Conservation (phyloP, 2,329 filamentous ascomycete species). For the Atkinsonella hypoxylon region DNA sequence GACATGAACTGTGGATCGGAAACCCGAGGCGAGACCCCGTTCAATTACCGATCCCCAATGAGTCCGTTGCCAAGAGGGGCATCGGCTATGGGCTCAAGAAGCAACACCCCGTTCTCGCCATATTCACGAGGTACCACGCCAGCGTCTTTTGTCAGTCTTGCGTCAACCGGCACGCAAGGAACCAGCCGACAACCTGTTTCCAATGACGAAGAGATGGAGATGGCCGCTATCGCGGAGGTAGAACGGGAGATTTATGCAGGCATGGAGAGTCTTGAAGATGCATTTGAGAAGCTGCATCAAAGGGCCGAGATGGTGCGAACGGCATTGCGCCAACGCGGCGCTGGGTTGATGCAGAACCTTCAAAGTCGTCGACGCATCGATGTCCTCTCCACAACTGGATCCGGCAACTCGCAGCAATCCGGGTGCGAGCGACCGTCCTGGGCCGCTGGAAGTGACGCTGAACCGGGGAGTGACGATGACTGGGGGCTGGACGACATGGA, state of each 20-base stretch:
- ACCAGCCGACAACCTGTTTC: conserved; percentile 53
- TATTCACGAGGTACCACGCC: conserved; percentile 46
- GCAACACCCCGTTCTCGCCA: conserved; percentile 34
- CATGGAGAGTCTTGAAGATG: conserved; percentile 91
- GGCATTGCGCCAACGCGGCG: conserved; percentile 68
- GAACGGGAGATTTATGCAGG: conserved; percentile 87
- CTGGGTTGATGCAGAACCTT: conserved; percentile 57
- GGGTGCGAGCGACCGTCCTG: conserved; percentile 32
- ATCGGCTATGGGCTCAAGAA: conserved; percentile 31
- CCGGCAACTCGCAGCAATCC: conserved; percentile 32
- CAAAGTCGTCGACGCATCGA: conserved; percentile 47
- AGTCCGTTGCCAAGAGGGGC: conserved; percentile 29
- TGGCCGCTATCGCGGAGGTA: conserved; percentile 78
- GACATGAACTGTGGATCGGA: conserved; percentile 30
- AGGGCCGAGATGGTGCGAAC: conserved; percentile 72
- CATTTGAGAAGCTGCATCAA: conserved; percentile 82
- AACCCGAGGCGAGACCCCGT: conserved; percentile 45
- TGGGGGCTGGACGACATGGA: conserved; percentile 46
- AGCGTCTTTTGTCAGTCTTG: conserved; percentile 45
- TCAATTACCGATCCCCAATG: conserved; percentile 23
- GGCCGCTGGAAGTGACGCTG: conserved; percentile 30
- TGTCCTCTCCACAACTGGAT: conserved; percentile 36
- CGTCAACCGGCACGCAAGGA: conserved; percentile 33
- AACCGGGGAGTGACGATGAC: conserved; percentile 43
- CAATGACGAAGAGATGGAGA: conserved; percentile 87